Conservation (phyloP, 176 grass and related monocot genomes). For the Rhynchospora tenuis region DNA sequence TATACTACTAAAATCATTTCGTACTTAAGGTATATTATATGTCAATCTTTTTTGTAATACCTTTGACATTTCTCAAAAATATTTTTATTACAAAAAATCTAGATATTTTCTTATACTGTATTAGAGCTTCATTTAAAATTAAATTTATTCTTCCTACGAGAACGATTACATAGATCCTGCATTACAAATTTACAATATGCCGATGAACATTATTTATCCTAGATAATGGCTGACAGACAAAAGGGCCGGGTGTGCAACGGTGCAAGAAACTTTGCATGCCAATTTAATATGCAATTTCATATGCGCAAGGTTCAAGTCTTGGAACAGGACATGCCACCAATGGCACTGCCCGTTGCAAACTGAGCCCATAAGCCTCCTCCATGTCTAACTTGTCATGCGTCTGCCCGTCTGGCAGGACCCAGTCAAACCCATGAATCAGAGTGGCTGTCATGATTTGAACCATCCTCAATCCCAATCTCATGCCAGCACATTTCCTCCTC, state of each 20-base stretch:
- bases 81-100: too few relatives aligned
- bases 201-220: not conserved
- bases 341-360: constrained; percentile 36
- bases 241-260: too few relatives aligned
- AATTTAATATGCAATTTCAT: constrained; percentile 1
- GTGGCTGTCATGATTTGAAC: constrained; percentile 40
- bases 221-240: not conserved
- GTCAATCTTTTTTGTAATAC: too few relatives aligned
- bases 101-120: too few relatives aligned
- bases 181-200: not conserved
- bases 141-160: too few relatives aligned
- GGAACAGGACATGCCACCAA: constrained; percentile 32
- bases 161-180: not conserved
- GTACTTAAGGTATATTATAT: too few relatives aligned
- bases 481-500: constrained; percentile 48
- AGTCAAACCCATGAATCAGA: constrained; percentile 48
- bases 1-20: too few relatives aligned
- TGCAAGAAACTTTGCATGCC: too few relatives aligned
- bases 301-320: constrained; percentile 32
- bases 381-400: constrained; percentile 42
- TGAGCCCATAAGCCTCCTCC: constrained; percentile 50
- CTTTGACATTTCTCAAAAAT: too few relatives aligned
- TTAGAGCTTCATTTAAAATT: too few relatives aligned
- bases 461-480: constrained; percentile 51
- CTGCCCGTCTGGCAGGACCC: constrained; percentile 26